A percentile compares a stretch with the other conserved stretches of the same genome.
Conservation (phyloP, 495 filamentous ascomycete genomes). For the Lophiostoma macrostomum region DNA sequence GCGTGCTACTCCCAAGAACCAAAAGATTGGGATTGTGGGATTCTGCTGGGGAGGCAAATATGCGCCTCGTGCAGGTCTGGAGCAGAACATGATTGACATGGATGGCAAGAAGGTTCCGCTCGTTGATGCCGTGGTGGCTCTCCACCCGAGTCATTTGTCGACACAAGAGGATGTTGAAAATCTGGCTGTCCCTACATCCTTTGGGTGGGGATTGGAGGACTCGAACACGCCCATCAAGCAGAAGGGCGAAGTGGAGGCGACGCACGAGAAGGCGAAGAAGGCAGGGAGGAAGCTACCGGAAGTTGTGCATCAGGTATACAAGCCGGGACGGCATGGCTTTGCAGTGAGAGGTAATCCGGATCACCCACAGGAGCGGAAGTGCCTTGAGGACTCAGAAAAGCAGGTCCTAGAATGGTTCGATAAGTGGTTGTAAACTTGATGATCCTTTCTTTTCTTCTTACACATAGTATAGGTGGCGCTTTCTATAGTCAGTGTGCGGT, state of each 20-base stretch:
- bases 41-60: conserved; percentile 48
- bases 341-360: conserved; percentile 34
- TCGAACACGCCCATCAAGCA: conserved; percentile 28
- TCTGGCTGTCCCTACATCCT: conserved; percentile 40
- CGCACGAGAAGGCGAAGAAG: conserved; percentile 29
- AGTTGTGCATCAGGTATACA: conserved; percentile 40
- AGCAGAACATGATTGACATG: conserved; percentile 39
- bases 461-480: too few relatives aligned
- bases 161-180: conserved; percentile 44
- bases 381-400: conserved; percentile 39
- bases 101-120: conserved; percentile 42
- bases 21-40: conserved; percentile 45
- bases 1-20: conserved; percentile 35
- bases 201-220: conserved; percentile 45
- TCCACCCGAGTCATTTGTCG: conserved; percentile 43
- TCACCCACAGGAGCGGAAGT: conserved; percentile 17
- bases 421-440: conserved; percentile 31
- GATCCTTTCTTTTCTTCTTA: too few relatives aligned
- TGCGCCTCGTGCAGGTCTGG: conserved; percentile 38
- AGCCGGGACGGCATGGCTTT: conserved; percentile 44
- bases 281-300: conserved; percentile 34
- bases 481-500: too few relatives aligned
- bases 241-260: conserved; percentile 36
- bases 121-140: conserved; percentile 41
- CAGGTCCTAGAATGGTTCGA: conserved; percentile 40